phyloP scores from a whole-genome alignment of 1,284 basidiomycete genomes.

The Exsudoporus floridanus region DNA sequence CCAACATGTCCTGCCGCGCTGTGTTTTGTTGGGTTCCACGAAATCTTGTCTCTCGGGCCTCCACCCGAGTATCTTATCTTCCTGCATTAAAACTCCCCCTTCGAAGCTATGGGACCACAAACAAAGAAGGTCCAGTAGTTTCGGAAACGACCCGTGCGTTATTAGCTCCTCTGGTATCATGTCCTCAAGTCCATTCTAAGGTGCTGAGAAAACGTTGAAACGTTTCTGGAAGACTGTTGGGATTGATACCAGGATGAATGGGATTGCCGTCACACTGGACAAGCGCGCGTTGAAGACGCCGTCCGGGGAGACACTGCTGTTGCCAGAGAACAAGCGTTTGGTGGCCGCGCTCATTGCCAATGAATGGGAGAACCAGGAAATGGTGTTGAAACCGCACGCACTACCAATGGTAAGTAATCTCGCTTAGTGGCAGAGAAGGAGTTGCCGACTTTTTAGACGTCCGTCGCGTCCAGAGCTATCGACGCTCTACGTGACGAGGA shows the following conservation, averaged over 20 bases:
- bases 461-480: conserved; percentile 84
- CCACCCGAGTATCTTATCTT: not conserved
- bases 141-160: conserved; percentile 59
- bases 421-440: not conserved
- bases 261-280: conserved; percentile 78
- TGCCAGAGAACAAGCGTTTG: conserved; percentile 72
- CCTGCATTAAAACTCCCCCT: not conserved
- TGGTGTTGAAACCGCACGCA: conserved; percentile 84
- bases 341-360: conserved; percentile 86
- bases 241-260: conserved; percentile 60
- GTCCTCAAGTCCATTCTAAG: conserved; percentile 42
- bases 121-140: conserved; percentile 42
- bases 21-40: conserved; percentile 5
- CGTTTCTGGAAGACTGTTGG: conserved; percentile 91
- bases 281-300: conserved; percentile 87
- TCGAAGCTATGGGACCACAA: conserved; percentile 18
- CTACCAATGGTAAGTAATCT: conserved; percentile 76
- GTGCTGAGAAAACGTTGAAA: conserved; percentile 80
- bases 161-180: not conserved
- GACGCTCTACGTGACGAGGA: conserved; percentile 69
- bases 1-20: conserved; percentile 17
- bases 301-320: conserved; percentile 66
- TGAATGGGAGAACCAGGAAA: conserved; percentile 95
- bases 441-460: conserved; percentile 54
- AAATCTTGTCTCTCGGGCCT: not conserved